phyloP scores from a whole-genome alignment of 2,329 filamentous ascomycete genomes.

The Pezicula neosporulosa region DNA sequence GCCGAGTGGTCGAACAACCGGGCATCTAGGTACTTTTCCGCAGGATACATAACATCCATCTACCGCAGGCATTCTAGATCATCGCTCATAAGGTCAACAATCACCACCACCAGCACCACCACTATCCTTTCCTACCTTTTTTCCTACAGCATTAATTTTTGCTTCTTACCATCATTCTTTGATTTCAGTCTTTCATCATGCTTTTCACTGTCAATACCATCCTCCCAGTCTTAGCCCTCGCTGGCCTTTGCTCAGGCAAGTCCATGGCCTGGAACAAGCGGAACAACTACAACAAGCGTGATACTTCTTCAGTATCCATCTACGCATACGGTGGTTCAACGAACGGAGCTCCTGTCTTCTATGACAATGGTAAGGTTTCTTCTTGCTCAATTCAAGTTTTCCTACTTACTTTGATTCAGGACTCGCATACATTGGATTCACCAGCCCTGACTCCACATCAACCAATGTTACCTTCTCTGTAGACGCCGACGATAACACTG shows the following conservation, averaged over 20 bases:
- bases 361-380: conserved; percentile 28
- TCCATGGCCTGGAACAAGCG: conserved; percentile 37
- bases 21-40: not conserved
- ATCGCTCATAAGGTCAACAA: not conserved
- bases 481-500: conserved; percentile 17
- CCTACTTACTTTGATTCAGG: conserved; percentile 14
- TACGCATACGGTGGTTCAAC: conserved; percentile 28
- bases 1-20: too few relatives aligned
- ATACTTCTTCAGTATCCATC: conserved; percentile 26
- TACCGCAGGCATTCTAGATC: not conserved
- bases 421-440: conserved; percentile 29
- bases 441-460: conserved; percentile 13
- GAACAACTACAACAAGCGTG: conserved; percentile 28
- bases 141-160: too few relatives aligned
- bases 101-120: not conserved
- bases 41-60: not conserved
- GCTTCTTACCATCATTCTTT: not conserved
- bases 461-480: conserved; percentile 28
- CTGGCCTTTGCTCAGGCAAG: conserved; percentile 44
- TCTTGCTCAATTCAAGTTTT: not conserved
- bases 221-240: conserved; percentile 32
- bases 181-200: not conserved
- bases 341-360: conserved; percentile 28
- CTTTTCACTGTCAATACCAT: conserved; percentile 32
- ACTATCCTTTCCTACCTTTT: not conserved